Percentiles rank a stretch among this genome's conserved stretches.
Conservation (phyloP, 257 asterid species). For the Parsonsia alboflavescens region DNA sequence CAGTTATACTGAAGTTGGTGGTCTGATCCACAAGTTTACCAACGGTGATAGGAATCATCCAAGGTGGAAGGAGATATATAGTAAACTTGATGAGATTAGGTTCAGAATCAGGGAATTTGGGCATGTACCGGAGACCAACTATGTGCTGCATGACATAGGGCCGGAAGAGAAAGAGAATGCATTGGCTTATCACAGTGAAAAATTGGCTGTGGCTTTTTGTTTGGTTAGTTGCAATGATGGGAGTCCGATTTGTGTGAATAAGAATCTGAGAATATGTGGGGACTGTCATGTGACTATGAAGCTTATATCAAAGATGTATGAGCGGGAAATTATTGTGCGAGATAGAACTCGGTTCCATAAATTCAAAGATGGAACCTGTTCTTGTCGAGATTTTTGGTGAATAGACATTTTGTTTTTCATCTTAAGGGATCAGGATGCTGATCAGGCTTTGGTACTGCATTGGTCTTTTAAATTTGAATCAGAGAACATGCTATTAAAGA, state of each 20-base stretch:
- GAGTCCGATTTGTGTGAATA: conserved; percentile 54
- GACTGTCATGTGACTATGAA: conserved; percentile 86
- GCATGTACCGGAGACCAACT: conserved; percentile 66
- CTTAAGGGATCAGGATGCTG: no score
- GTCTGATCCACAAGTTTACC: conserved; percentile 47
- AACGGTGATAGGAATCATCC: conserved; percentile 69
- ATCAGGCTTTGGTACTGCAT: no score
- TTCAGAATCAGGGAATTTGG: conserved; percentile 51
- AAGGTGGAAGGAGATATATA: conserved; percentile 48
- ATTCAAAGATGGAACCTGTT: conserved; percentile 67
- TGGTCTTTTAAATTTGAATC: no score
- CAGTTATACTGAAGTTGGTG: conserved; percentile 67
- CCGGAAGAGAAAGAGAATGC: conserved; percentile 90
- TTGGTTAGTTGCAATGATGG: conserved; percentile 53
- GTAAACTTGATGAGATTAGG: conserved; percentile 66
- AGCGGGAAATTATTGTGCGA: conserved; percentile 69
- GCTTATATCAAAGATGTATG: conserved; percentile 62
- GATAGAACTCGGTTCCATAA: conserved; percentile 87
- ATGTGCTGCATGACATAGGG: conserved; percentile 85
- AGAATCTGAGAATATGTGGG: conserved; percentile 93
- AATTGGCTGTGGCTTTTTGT: conserved; percentile 80
- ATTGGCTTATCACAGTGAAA: conserved; percentile 79
- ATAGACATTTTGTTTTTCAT: no score
- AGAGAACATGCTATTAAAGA: no score
- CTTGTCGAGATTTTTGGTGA: conserved; percentile 87